Evolutionary conservation across 495 filamentous ascomycete species (phyloP), one percentile per base, ranked within the genome.

Genomic region (Xylaria curta): DNA sequence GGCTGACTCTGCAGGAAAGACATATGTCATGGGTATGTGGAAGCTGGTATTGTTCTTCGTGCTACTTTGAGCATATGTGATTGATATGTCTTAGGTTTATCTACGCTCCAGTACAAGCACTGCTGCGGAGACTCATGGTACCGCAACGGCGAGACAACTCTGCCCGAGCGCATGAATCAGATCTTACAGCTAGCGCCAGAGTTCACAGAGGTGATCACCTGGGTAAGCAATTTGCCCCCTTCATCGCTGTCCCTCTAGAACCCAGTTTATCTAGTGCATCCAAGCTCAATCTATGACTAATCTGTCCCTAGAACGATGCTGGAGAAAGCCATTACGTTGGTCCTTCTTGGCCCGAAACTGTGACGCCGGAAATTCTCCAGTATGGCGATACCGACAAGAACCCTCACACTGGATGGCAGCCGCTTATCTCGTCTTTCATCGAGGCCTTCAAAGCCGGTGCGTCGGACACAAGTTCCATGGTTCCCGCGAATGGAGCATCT

Each of bases 241-340:
- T n/a, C 33, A 21, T 58, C 24, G 2, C 24, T 28, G 21, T 47
- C 46, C 21, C 28, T 53, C 54, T 44, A 9, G 42, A 51, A 59
- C 28, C 36, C 10, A 33, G 10, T 56, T 15, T 51, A 31, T 42
- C 19, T 15, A 42, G n/a, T 36, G 21, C 17, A 24, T 21, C 13
- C 9, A 24, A 9, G 44, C 60, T 40, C 28, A 26, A 49, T 24
- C 47, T 47, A 33, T 67, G n/a, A 69, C 53, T 74, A 73, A 72
- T 66, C 66, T 44, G 17, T 60, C 15, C 21, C 24, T n/a, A 68
- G 66, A 81, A 81, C 64, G 77, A 87, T 69, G 82, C 79, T 4
- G 82, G 82, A 46, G 84, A 86, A 69, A 78, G 77, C 67, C 83
- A 85, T 69, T 86, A 87, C 73, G 79, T 85, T 26, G 84, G 84